Evolutionary conservation across 1,284 basidiomycete species (phyloP).

Genomic region (Trametes pubescens): DNA sequence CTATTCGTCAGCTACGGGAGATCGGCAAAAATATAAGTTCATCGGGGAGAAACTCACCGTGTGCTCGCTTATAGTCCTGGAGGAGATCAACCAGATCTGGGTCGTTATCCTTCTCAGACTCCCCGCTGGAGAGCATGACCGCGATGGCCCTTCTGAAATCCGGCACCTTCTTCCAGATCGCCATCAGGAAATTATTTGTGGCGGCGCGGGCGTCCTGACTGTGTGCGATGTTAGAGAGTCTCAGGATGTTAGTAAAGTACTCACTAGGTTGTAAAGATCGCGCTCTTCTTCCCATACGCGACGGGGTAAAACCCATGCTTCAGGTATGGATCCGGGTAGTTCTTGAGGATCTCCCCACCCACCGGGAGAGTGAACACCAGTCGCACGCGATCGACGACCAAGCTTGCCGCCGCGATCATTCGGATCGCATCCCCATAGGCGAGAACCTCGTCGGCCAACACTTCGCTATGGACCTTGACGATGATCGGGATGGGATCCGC

Average conservation of each 20-base stretch:
- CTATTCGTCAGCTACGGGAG: too few species aligned
- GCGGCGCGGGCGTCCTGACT: not conserved
- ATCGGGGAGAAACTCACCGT: too few species aligned
- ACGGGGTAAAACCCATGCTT: not conserved
- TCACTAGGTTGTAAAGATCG: too few species aligned
- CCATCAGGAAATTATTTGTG: not conserved
- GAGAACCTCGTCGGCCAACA: slow-evolving; percentile 1
- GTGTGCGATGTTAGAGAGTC: too few species aligned
- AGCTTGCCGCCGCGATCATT: not conserved
- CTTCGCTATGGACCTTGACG: not conserved
- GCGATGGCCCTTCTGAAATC: slow-evolving; percentile 1
- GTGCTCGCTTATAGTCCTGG: too few species aligned
- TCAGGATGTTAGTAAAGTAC: too few species aligned
- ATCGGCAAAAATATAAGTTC: too few species aligned
- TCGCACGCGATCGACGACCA: not conserved
- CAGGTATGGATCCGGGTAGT: not conserved
- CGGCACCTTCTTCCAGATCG: slow-evolving; percentile 3
- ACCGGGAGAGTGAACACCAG: not conserved
- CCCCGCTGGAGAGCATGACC: not conserved
- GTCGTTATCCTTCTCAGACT: not conserved
- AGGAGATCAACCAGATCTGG: too few species aligned
- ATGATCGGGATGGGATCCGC: not conserved
- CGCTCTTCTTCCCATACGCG: too few species aligned
- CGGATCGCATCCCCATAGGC: not conserved
- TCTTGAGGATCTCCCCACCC: not conserved